Conservation (phyloP, 2,329 filamentous ascomycete species). For the Epichloe gansuensis region DNA sequence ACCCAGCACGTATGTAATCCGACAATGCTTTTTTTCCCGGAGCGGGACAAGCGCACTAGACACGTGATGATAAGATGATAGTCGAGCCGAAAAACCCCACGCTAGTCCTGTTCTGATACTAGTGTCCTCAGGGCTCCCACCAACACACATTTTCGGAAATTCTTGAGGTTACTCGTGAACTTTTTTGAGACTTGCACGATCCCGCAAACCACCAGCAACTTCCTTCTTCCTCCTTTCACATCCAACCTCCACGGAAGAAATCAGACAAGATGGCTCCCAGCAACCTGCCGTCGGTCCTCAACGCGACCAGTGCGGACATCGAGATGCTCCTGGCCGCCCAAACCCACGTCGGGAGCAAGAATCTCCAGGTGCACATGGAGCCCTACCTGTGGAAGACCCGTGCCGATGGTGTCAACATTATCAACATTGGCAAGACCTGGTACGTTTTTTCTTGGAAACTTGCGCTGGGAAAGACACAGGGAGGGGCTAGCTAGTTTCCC, state of each 20-base stretch:
- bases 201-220: constrained; percentile 12
- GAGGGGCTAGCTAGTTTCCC: neutral
- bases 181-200: constrained; percentile 23
- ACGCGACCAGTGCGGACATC: constrained; percentile 95
- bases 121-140: constrained; percentile 23
- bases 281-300: constrained; percentile 90
- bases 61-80: constrained; percentile 19
- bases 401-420: constrained; percentile 92
- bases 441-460: constrained; percentile 32
- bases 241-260: constrained; percentile 23
- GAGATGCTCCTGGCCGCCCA: constrained; percentile 98
- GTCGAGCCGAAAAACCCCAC: neutral
- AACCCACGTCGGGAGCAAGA: constrained; percentile 95
- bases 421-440: constrained; percentile 99
- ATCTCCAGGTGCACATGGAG: constrained; percentile 99
- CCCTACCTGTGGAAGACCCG: constrained; percentile 99
- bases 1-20: neutral
- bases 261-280: constrained; percentile 79
- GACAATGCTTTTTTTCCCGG: neutral
- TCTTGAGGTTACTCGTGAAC: constrained; percentile 26
- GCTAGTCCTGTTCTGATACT: constrained; percentile 14
- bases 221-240: constrained; percentile 16
- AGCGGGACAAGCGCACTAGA: constrained; percentile 10
- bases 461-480: no score
- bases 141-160: constrained; percentile 28